Evolutionary conservation across 2,329 filamentous ascomycete species (phyloP), one percentile per base, ranked within the genome.

Genomic region (Paraphaeosphaeria minitans): DNA sequence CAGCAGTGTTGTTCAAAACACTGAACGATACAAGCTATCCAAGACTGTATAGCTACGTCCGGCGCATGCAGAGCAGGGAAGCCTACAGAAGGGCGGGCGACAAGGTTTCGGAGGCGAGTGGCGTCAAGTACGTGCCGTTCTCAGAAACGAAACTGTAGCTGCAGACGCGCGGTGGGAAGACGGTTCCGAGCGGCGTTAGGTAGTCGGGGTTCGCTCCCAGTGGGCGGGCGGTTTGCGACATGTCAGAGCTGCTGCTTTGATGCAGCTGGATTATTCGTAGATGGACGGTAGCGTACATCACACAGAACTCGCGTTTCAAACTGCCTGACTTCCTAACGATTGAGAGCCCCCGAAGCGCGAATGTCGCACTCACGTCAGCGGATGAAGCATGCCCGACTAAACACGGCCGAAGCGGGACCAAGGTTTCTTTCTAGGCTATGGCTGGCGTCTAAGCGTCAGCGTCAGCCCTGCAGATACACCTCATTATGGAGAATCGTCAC

Each of bases 31-130:
- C 73, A 16, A 77, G 72, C 33, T 83, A 82, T 60, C 83, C 83
- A 0, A 79, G 78, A 62, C 62, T 85, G 50, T 74, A 67, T 10
- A 79, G 70, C 10, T 85, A 83, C 64, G 71, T 80, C 46, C 75
- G 79, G 49, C 76, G 71, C 53, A 58, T 83, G 46, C 77, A 84
- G 65, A 74, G 75, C 45, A 67, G 76, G 42, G 78, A 81, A 27
- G 73, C 75, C 1, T 84, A 83, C 66, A 75, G 80, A 69, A 75
- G 69, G 48, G 79, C 80, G n/a, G 77, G 79, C n/a, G 75, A 80
- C 61, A 82, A 81, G 67, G 81, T 84, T 37, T 76, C 82, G 56
- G 77, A 83, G 64, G 71, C 65, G 3, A 78, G 68, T 52, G 75
- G 76, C 3, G 73, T 76, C 55, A 66, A 68, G 22, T 77, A 67